Evolutionary conservation across 1,284 basidiomycete genomes (phyloP), one percentile per base, ranked within the genome.

Genomic region (Irpex lacteus): DNA sequence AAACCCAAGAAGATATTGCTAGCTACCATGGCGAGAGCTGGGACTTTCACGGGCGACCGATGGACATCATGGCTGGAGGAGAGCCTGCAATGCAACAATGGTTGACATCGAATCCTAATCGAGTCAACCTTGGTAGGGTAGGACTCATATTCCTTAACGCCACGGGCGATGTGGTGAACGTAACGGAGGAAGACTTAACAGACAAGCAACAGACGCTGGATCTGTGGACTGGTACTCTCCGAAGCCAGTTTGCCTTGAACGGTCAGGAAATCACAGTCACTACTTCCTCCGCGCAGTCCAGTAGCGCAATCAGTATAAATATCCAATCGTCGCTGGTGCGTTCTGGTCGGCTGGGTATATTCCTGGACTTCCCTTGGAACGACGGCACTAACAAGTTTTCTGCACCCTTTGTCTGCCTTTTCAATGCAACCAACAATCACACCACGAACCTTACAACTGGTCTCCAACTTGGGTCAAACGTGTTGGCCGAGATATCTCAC

Each of bases 281-380:
- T 59, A 83, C 81, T 0, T 72, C 73, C n/a, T 79, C 76, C 4
- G 77, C 77, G 5, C 79, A 82, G 65, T 72, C 70, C 18, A 73
- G 70, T 18, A 80, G 81, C 68, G 74, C 76, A 1, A 68, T 87
- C 32, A 81, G 72, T 2, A 70, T 87, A 32, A 71, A 66, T 8
- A 67, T 87, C 57, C 58, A 70, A 0, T 86, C 85, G 11, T 18
- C 74, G 1, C 74, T 85, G 15, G 50, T 87, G 5, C 18, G 67
- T 26, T 64, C 70, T n/a, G 78, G 79, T 4, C 73, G 73, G 55
- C 71, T 86, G 4, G 83, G 80, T 0, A 19, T 86, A 0, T 86
- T 85, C 72, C 66, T 88, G n/a, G 85, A 88, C 70, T 87, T 85
- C 69, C 85, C 85, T 6, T 88, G 85, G 84, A 83, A 82, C 70